Conservation (phyloP, 2,329 filamentous ascomycete genomes). For the Parastagonospora avenae region DNA sequence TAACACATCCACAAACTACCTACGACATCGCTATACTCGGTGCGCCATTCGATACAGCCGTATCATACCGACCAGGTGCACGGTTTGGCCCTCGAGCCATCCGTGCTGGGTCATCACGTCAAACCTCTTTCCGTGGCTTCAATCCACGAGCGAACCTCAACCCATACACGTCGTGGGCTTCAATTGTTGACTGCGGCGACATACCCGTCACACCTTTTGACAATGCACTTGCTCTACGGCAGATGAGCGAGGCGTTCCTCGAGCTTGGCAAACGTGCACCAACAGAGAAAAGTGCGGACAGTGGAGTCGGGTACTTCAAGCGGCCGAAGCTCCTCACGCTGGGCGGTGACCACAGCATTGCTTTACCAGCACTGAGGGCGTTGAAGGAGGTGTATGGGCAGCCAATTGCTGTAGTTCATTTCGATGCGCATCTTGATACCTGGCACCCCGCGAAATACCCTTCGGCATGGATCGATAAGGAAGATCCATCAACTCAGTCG, state of each 20-base stretch:
- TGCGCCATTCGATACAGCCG: slow-evolving; percentile 57
- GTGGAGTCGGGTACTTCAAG: slow-evolving; percentile 48
- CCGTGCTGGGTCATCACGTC: slow-evolving; percentile 78
- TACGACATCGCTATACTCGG: slow-evolving; percentile 58
- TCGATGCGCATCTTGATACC: slow-evolving; percentile 74
- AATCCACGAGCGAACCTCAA: slow-evolving; percentile 84
- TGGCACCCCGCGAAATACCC: slow-evolving; percentile 86
- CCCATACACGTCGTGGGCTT: slow-evolving; percentile 79
- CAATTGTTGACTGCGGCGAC: slow-evolving; percentile 86
- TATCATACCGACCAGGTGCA: slow-evolving; percentile 52
- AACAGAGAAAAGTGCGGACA: slow-evolving; percentile 43
- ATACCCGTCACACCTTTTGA: slow-evolving; percentile 87
- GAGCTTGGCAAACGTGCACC: slow-evolving; percentile 64
- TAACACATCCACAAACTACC: slow-evolving; percentile 50
- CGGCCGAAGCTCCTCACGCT: slow-evolving; percentile 55
- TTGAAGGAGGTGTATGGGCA: slow-evolving; percentile 53
- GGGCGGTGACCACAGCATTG: slow-evolving; percentile 58
- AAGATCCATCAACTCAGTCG: slow-evolving; percentile 63
- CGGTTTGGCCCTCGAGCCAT: slow-evolving; percentile 89
- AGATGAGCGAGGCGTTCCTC: slow-evolving; percentile 82
- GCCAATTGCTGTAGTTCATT: slow-evolving; percentile 56
- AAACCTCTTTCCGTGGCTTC: slow-evolving; percentile 79
- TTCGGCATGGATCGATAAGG: slow-evolving; percentile 67
- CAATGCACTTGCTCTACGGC: slow-evolving; percentile 77
- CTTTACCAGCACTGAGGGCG: slow-evolving; percentile 56